Evolutionary conservation across 2,329 filamentous ascomycete genomes (phyloP).

Genomic region (Aspergillus sp.): DNA sequence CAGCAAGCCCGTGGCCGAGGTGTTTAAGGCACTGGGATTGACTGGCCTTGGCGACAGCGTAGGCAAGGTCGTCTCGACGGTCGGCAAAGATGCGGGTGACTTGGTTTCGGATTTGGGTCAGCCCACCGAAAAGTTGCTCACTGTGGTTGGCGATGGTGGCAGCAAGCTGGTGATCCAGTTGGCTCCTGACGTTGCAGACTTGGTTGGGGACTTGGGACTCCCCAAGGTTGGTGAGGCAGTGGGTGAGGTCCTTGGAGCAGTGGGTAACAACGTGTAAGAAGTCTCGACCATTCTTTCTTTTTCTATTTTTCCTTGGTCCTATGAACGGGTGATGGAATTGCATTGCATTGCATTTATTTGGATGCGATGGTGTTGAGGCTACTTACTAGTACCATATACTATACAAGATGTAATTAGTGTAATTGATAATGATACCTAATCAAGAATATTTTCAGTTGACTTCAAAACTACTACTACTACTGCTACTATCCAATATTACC

Average conservation of each 20-base stretch:
- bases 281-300: neutral
- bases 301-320: neutral
- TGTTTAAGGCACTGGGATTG: conserved; percentile 21
- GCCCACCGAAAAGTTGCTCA: conserved; percentile 25
- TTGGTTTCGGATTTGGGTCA: conserved; percentile 23
- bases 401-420: neutral
- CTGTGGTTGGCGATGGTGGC: conserved; percentile 26
- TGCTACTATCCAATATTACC: neutral
- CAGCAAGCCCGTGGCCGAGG: conserved; percentile 19
- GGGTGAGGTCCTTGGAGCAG: neutral
- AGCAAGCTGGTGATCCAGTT: conserved; percentile 26
- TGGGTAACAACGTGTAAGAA: conserved; percentile 10
- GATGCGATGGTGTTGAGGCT: too few species aligned
- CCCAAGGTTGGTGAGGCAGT: neutral
- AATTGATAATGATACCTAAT: neutral
- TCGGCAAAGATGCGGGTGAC: conserved; percentile 16
- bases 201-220: conserved; percentile 9
- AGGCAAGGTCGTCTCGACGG: conserved; percentile 22
- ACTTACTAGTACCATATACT: neutral
- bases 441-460: too few species aligned
- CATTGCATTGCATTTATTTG: too few species aligned
- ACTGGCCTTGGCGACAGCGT: conserved; percentile 16
- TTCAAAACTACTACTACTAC: too few species aligned
- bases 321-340: neutral
- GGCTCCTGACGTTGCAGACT: conserved; percentile 22